Evolutionary conservation across 371 early-diverging fungal species (phyloP).

Genomic region (Apophysomyces trapeziformis): DNA sequence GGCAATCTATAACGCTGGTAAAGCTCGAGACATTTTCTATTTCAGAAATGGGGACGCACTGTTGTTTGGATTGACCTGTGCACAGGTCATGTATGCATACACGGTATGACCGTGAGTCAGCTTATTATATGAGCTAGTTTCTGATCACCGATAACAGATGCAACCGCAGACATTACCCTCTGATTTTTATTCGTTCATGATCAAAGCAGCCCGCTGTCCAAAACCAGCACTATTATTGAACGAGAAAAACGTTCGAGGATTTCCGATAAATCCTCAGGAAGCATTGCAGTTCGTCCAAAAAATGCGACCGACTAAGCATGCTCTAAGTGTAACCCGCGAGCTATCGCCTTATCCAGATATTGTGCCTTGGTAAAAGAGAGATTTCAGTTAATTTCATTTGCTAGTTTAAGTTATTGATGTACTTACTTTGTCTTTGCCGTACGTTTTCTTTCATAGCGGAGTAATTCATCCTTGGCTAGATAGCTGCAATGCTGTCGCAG

Average conservation of each 20-base stretch:
- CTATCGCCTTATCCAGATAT: constrained; percentile 29
- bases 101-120: constrained; percentile 43
- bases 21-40: constrained; percentile 62
- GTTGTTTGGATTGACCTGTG: constrained; percentile 62
- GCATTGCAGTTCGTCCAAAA: constrained; percentile 45
- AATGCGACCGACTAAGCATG: constrained; percentile 49
- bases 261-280: constrained; percentile 48
- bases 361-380: constrained; percentile 39
- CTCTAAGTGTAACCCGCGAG: constrained; percentile 38
- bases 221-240: constrained; percentile 55
- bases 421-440: constrained; percentile 9
- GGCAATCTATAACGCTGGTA: constrained; percentile 64
- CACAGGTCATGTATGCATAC: constrained; percentile 69
- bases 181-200: constrained; percentile 70
- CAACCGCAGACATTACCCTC: constrained; percentile 67
- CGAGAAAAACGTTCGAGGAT: constrained; percentile 52
- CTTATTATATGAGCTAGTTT: constrained; percentile 1
- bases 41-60: constrained; percentile 69
- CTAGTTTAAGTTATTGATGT: too few species aligned
- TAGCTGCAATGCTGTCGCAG: constrained; percentile 50
- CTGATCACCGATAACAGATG: constrained; percentile 41
- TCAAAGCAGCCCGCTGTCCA: constrained; percentile 68
- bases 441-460: constrained; percentile 41
- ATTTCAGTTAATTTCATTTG: not conserved
- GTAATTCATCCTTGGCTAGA: constrained; percentile 66